These are phyloP conservation scores for Xylariales sp. DNA, from an alignment of 2,329 filamentous ascomycete genomes.

Conservation along the genomic window DNA sequence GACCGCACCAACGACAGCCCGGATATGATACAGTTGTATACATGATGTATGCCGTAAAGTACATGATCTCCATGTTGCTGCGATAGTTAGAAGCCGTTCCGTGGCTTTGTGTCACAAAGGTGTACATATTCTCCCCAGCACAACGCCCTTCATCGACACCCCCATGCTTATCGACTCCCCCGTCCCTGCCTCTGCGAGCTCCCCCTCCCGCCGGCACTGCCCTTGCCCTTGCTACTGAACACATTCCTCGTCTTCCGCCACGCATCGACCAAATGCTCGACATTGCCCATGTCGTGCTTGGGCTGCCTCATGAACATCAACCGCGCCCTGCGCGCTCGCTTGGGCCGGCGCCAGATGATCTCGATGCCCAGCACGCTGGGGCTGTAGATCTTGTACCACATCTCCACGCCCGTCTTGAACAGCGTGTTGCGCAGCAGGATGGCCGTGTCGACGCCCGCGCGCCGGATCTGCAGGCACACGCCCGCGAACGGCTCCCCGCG, in stretches of 20 bases:
- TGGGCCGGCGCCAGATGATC: conserved; percentile 80
- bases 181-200: too few species aligned
- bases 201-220: not conserved
- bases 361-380: conserved; percentile 88
- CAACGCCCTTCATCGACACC: not conserved
- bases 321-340: conserved; percentile 80
- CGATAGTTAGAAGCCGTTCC: too few species aligned
- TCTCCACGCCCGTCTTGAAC: conserved; percentile 84
- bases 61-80: too few species aligned
- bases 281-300: conserved; percentile 80
- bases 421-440: conserved; percentile 83
- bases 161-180: not conserved
- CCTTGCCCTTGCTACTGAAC: conserved; percentile 23
- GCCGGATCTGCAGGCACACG: conserved; percentile 80
- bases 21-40: too few species aligned
- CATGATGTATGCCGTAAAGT: too few species aligned
- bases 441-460: conserved; percentile 82
- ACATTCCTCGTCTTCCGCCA: conserved; percentile 43
- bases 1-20: too few species aligned
- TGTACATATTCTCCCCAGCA: too few species aligned
- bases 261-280: conserved; percentile 71
- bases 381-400: conserved; percentile 95
- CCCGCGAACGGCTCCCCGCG: conserved; percentile 83
- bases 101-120: too few species aligned
- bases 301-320: conserved; percentile 89